A percentile compares a stretch with the other conserved stretches of the same genome.
phyloP scores from a whole-genome alignment of 2,329 filamentous ascomycete genomes.

The Clathrospora elynae region DNA sequence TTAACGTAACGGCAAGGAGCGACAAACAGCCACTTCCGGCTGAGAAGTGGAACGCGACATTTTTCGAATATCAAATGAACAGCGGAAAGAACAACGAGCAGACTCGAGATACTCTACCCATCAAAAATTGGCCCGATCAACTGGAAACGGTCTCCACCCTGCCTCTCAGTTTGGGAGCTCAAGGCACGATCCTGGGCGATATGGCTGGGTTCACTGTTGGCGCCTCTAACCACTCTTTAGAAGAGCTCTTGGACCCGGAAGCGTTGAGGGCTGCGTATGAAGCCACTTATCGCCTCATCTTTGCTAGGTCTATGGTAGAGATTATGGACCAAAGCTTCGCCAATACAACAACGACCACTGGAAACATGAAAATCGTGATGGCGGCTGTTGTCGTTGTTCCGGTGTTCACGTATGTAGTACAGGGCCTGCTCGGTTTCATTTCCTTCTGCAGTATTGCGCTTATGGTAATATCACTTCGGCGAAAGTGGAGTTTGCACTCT shows the following conservation, averaged over 20 bases:
- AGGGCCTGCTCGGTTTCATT: conserved; percentile 39
- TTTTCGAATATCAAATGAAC: conserved; percentile 44
- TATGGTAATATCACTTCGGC: conserved; percentile 27
- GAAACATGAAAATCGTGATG: conserved; percentile 25
- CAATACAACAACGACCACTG: conserved; percentile 9
- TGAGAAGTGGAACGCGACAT: conserved; percentile 46
- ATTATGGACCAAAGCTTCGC: conserved; percentile 26
- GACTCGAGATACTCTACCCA: conserved; percentile 18
- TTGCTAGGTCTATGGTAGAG: conserved; percentile 46
- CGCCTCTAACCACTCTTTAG: conserved; percentile 24
- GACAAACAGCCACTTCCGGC: conserved; percentile 29
- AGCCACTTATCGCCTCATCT: conserved; percentile 51
- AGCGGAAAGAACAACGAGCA: not conserved
- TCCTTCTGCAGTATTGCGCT: conserved; percentile 30
- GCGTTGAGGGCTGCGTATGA: conserved; percentile 45
- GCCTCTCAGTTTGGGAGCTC: not conserved
- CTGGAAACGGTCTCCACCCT: not conserved
- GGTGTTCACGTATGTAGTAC: conserved; percentile 47
- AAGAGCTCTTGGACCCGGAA: conserved; percentile 45
- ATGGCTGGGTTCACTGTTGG: conserved; percentile 51
- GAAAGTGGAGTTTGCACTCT: conserved; percentile 25
- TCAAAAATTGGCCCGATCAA: conserved; percentile 13
- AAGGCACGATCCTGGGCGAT: not conserved
- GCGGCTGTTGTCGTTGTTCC: conserved; percentile 48
- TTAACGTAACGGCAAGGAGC: conserved; percentile 20